Conservation (phyloP, 768 basidiomycete species). For the Leccinum incarnatum region DNA sequence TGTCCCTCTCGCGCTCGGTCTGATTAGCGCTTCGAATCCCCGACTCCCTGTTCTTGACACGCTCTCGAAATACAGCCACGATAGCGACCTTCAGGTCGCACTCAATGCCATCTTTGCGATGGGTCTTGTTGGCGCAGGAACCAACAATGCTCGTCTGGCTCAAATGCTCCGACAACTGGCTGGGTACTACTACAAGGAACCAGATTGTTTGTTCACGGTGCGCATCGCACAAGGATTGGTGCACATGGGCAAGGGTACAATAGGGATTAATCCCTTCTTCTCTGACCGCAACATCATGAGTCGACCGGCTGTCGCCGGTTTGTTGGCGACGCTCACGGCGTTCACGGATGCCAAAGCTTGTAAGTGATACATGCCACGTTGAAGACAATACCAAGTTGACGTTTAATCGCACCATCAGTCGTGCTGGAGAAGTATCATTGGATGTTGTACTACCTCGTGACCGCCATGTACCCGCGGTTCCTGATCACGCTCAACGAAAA, state of each 20-base stretch:
- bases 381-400: neutral
- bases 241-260: conserved; percentile 99
- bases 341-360: conserved; percentile 94
- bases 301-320: conserved; percentile 82
- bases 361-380: conserved; percentile 43
- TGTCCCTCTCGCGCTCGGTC: conserved; percentile 91
- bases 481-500: conserved; percentile 95
- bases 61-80: conserved; percentile 97
- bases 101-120: conserved; percentile 98
- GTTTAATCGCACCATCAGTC: conserved; percentile 48
- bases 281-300: conserved; percentile 88
- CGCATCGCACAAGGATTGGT: conserved; percentile 94
- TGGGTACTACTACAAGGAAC: conserved; percentile 97
- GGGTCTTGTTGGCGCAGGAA: conserved; percentile 97
- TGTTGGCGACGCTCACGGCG: conserved; percentile 83
- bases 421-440: conserved; percentile 95
- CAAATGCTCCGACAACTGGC: conserved; percentile 98
- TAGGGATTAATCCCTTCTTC: conserved; percentile 97
- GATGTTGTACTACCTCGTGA: conserved; percentile 96
- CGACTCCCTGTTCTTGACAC: conserved; percentile 93
- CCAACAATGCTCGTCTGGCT: conserved; percentile 96
- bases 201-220: conserved; percentile 95
- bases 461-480: conserved; percentile 98
- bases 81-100: conserved; percentile 95
- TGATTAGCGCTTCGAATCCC: conserved; percentile 94